phyloP scores from a whole-genome alignment of 139 green algal genomes.

The Protoeuglena noctilucae region DNA sequence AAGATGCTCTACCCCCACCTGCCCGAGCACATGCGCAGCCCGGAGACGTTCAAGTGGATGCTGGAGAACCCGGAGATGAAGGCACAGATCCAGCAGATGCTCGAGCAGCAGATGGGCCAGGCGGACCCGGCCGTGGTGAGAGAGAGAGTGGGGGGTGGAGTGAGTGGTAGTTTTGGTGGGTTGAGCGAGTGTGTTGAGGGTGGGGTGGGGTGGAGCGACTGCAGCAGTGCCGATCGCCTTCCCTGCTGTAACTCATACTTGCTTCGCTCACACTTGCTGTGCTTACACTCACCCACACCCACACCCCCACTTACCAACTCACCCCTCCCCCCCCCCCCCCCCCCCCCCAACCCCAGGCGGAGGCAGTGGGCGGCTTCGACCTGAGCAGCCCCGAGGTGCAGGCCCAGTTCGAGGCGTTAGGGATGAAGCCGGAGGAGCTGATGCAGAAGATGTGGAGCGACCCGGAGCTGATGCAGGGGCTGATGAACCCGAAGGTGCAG shows the following conservation, averaged over 20 bases:
- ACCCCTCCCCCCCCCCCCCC: too few relatives aligned
- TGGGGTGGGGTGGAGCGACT: too few relatives aligned
- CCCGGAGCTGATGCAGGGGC: constrained; percentile 51
- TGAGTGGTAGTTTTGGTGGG: too few relatives aligned
- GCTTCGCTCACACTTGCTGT: too few relatives aligned
- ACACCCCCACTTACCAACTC: too few relatives aligned
- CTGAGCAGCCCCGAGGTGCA: constrained; percentile 30
- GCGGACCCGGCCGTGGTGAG: neutral
- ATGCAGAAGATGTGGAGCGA: constrained; percentile 57
- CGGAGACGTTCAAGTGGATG: constrained; percentile 73
- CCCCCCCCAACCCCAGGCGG: too few relatives aligned
- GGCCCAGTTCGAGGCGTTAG: constrained; percentile 52
- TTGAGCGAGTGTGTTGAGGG: too few relatives aligned
- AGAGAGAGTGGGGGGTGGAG: too few relatives aligned
- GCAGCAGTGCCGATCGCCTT: too few relatives aligned
- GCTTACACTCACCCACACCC: too few relatives aligned
- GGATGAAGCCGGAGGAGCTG: constrained; percentile 60
- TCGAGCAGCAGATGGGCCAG: constrained; percentile 25
- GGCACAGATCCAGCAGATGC: constrained; percentile 39
- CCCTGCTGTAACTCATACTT: too few relatives aligned
- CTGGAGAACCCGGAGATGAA: constrained; percentile 50
- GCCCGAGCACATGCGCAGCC: constrained; percentile 75
- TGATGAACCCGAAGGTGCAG: constrained; percentile 58
- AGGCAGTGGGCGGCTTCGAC: neutral
- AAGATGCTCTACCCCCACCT: constrained; percentile 82